Base-by-base conservation (phyloP, 2,329 filamentous ascomycete species). In the Trichoderma citrinoviride region DNA sequence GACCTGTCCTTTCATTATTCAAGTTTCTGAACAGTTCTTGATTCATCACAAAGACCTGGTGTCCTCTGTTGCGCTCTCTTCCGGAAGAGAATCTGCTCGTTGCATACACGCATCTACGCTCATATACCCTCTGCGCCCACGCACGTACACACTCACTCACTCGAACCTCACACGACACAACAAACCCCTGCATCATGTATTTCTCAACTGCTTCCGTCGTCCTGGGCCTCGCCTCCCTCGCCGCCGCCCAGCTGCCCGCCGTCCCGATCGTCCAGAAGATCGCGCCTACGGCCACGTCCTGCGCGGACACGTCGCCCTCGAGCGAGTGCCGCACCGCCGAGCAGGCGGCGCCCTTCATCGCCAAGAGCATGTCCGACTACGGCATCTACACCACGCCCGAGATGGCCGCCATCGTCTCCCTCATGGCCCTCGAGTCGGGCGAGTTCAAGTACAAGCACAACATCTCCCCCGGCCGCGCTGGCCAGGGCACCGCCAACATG, bases 361-460 rank as follows among this genome's bases (percentile, higher is more conserved):
- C 79, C 71, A 69, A 77, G 7, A 82, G 85, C 41, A 87, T 93
- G 75, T 64, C 71, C 19, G 76, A 80, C 12, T 89, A 91, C 79
- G 68, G 74, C 3, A 78, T 93, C 70, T 81, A 77, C 54, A 74
- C 75, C 40, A 76, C 78, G 23, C 83, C 81, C 23, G 85, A 90
- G 70, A 87, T 90, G 73, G 91, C 91, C 7, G 90, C 88, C 23
- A 76, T 93, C 17, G 73, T 95, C 49, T 81, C 87, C 14, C 80
- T 92, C 72, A 89, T 91, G 79, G 85, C 88, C 12, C 88, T 87
- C 73, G 92, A 96, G 78, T 87, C 85, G 1, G 86, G 65, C 23
- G 82, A 88, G 67, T 91, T 93, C 78, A 82, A 84, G 71, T 93
- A 85, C 82, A 91, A 89, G 76, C 83, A 81, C 75, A 92, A 93